phyloP scores from a whole-genome alignment of 345 rosid genomes.

The Brassica napus region DNA sequence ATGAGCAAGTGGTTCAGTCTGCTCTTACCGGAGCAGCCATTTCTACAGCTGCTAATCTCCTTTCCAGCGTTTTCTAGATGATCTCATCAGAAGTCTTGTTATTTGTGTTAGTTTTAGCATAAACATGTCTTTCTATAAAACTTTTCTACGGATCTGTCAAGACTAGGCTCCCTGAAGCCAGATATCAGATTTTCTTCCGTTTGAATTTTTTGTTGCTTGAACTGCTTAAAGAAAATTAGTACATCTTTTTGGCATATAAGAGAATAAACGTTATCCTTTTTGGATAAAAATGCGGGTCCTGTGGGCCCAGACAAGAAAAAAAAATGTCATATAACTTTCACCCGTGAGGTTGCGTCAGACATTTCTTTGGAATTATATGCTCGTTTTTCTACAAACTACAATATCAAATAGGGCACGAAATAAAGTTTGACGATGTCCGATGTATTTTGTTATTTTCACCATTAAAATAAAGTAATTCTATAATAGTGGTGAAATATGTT shows the following conservation, averaged over 20 bases:
- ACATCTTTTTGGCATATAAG: not conserved
- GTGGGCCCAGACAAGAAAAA: not conserved
- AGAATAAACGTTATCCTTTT: not conserved
- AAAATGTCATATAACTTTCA: not conserved
- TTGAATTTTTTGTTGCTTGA: not conserved
- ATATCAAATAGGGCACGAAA: not conserved
- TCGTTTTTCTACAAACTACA: not conserved
- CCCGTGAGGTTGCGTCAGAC: not conserved
- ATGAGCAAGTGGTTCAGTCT: slow-evolving; percentile 78
- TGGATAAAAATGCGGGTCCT: slow-evolving; percentile 1
- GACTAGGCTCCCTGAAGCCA: slow-evolving; percentile 2
- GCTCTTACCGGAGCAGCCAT: slow-evolving; percentile 94
- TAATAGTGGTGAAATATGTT: too few relatives aligned
- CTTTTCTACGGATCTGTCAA: not conserved
- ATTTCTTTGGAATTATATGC: slow-evolving; percentile 4
- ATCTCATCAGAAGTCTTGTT: not conserved
- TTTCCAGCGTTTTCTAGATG: slow-evolving; percentile 59
- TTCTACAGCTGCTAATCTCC: slow-evolving; percentile 85
- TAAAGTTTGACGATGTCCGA: not conserved
- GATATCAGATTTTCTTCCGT: not conserved
- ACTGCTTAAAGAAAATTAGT: not conserved
- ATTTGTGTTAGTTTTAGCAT: not conserved
- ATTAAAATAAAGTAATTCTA: too few relatives aligned
- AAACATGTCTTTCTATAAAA: not conserved
- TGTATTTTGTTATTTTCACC: not conserved